Percentiles rank a stretch among this genome's conserved stretches.
Evolutionary conservation across 139 green algal species (phyloP).

Genomic region (Chlorella sp.): DNA sequence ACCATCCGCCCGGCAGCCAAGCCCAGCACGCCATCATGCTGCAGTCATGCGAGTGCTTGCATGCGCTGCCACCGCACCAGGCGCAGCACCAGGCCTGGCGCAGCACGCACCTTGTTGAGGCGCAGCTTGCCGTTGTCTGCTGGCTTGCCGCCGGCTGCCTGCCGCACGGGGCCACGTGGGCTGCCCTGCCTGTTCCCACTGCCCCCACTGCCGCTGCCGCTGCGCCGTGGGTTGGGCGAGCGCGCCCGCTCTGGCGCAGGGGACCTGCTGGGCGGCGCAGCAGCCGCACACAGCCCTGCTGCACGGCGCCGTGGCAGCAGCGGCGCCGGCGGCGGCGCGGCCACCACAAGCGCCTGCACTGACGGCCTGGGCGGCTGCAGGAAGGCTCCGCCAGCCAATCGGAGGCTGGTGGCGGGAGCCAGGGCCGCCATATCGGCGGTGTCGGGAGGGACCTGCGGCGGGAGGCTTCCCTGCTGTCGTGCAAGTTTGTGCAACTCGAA

Average conservation of each 20-base stretch:
- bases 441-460: too few relatives aligned
- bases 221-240: too few relatives aligned
- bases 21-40: too few relatives aligned
- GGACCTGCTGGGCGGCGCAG: too few relatives aligned
- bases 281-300: too few relatives aligned
- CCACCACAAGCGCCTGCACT: not conserved
- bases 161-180: slow-evolving; percentile 1
- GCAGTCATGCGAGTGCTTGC: too few relatives aligned
- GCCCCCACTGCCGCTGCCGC: not conserved
- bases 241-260: too few relatives aligned
- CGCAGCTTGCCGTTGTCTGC: not conserved
- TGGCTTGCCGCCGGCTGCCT: not conserved
- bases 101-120: slow-evolving; percentile 24
- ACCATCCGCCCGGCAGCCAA: not conserved
- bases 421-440: too few relatives aligned
- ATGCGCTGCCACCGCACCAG: too few relatives aligned
- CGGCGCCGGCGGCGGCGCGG: not conserved
- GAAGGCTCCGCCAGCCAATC: not conserved
- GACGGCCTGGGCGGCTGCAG: slow-evolving; percentile 20
- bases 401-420: too few relatives aligned
- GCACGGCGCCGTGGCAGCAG: not conserved
- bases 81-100: not conserved
- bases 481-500: too few relatives aligned
- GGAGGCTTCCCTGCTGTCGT: too few relatives aligned
- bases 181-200: not conserved